phyloP scores from a whole-genome alignment of 139 green algal genomes.

The Trebouxia sp. region DNA sequence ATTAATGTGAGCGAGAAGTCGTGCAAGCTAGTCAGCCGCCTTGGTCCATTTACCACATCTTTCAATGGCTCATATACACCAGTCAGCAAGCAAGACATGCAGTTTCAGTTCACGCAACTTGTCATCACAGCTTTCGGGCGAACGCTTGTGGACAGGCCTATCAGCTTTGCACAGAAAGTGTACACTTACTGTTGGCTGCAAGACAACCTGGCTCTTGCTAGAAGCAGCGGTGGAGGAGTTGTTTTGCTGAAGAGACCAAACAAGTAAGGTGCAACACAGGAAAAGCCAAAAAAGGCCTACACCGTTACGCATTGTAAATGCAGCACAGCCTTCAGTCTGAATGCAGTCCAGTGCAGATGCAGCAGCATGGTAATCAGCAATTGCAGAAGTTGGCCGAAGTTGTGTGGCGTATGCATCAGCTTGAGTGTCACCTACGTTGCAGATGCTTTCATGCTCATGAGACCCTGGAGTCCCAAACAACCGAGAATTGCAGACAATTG shows the following conservation, averaged over 20 bases:
- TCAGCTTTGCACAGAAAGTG: background rate
- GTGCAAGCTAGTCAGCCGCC: background rate
- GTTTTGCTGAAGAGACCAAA: background rate
- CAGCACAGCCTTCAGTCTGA: no score
- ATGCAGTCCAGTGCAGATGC: no score
- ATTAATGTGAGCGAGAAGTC: background rate
- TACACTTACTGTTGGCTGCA: slow-evolving; percentile 20
- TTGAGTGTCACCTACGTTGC: no score
- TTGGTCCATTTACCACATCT: background rate
- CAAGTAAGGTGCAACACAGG: no score
- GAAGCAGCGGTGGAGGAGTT: slow-evolving; percentile 13
- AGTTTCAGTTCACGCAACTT: background rate
- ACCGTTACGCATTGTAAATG: no score
- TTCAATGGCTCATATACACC: background rate
- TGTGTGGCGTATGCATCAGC: no score
- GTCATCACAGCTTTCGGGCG: background rate
- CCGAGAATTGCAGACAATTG: no score
- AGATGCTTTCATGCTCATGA: no score
- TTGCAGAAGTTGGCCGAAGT: no score
- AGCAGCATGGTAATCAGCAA: no score
- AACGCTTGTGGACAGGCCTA: background rate
- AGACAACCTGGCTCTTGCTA: background rate
- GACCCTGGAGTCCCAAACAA: no score
- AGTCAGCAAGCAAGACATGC: background rate
- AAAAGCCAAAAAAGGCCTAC: no score